phyloP scores from a whole-genome alignment of 2,329 filamentous ascomycete species.

The Cytospora piceicola region DNA sequence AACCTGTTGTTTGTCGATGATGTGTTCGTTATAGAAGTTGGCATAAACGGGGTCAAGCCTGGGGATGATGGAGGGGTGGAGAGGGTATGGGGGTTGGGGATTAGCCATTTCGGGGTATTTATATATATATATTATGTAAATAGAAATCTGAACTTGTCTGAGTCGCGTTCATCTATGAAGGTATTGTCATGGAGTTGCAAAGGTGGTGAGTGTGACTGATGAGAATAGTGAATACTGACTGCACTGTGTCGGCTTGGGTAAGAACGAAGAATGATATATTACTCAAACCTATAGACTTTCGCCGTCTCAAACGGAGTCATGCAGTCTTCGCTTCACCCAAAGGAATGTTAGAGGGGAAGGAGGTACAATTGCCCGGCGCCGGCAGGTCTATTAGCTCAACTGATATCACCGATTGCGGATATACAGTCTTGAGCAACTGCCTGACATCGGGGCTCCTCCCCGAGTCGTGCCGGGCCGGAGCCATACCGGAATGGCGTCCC shows the following conservation, averaged over 20 bases:
- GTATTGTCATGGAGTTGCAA: not conserved
- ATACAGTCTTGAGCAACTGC: no score
- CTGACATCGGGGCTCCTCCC: not conserved
- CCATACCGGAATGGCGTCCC: not conserved
- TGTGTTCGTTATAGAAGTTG: constrained; percentile 55
- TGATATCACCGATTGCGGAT: constrained; percentile 1
- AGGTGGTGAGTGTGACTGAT: not conserved
- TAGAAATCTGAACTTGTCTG: not conserved
- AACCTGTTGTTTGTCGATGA: constrained; percentile 56
- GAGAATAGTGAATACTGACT: not conserved
- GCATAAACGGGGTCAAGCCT: constrained; percentile 55
- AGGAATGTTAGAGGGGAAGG: not conserved
- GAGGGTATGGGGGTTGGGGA: constrained; percentile 43
- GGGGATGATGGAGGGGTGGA: constrained; percentile 51
- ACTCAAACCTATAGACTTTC: not conserved
- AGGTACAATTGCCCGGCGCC: not conserved
- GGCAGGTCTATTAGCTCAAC: not conserved
- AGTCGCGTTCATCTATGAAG: not conserved
- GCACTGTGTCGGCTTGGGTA: no score
- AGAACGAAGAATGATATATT: not conserved
- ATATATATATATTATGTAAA: not conserved
- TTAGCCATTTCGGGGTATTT: constrained; percentile 13
- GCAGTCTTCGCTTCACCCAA: not conserved
- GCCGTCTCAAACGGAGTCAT: not conserved
- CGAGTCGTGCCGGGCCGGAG: not conserved